Evolutionary conservation across 345 rosid genomes (phyloP).

Genomic region (Kandelia obovata): DNA sequence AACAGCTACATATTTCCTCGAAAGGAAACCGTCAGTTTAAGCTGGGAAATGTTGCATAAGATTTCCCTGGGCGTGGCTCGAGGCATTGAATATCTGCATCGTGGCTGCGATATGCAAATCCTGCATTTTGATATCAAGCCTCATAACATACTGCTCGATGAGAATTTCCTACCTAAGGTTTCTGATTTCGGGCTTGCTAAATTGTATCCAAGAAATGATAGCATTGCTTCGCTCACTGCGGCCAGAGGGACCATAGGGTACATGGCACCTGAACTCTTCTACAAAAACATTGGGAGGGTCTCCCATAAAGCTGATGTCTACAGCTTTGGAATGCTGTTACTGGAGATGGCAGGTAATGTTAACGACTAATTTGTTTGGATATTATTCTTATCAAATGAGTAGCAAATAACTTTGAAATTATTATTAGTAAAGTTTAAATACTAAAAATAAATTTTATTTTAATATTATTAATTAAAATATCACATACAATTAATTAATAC

Average conservation of each 20-base stretch:
- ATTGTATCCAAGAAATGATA: background rate
- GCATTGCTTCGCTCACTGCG: background rate
- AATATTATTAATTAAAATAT: too few relatives aligned
- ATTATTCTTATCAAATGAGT: too few relatives aligned
- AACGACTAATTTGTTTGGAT: too few relatives aligned
- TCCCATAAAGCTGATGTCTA: background rate
- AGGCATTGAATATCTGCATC: conserved; percentile 9
- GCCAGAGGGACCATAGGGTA: conserved; percentile 7
- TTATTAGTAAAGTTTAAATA: too few relatives aligned
- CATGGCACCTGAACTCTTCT: conserved; percentile 6
- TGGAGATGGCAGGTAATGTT: background rate
- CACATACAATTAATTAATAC: too few relatives aligned
- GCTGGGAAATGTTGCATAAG: background rate
- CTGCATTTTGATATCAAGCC: conserved; percentile 14
- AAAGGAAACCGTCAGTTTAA: background rate
- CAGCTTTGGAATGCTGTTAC: background rate
- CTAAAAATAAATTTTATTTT: too few relatives aligned
- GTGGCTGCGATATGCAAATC: conserved; percentile 6
- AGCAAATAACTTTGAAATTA: too few relatives aligned
- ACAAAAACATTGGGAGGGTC: background rate
- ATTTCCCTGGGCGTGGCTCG: conserved; percentile 10
- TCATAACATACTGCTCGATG: background rate
- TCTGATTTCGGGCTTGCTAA: conserved; percentile 12
- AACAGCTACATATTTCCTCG: background rate
- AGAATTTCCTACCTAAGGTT: background rate